Evolutionary conservation across 352 stramenopile species (phyloP), one percentile per base, ranked within the genome.

Genomic region (Phytophthora pisi): DNA sequence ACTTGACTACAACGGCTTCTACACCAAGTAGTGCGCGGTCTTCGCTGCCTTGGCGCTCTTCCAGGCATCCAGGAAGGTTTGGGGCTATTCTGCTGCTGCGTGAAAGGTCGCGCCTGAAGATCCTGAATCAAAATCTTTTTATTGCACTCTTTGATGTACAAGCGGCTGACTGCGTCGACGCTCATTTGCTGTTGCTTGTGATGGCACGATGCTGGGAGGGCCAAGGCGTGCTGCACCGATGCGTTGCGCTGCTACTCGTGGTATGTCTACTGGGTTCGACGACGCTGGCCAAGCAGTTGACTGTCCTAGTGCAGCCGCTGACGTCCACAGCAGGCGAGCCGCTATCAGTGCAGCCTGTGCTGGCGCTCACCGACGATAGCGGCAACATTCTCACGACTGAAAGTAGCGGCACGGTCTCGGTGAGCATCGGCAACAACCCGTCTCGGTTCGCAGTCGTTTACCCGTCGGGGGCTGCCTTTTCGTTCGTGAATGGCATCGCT

Each of bases 401-500:
- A 51, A 94, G 58, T 59, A 68, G 53, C 10, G 88, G 88, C 49
- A 73, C 69, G 1, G 82, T 96, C 8, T 68, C 69, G 6, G 87
- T 83, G 1, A 69, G 66, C 9, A 83, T 94, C 52, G 79, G 78
- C n/a, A 64, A 68, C 16, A 86, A 85, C 34, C 82, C 84, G 18
- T 75, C 68, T 50, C 65, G 71, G 8, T 94, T 84, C 15, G 84
- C 73, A n/a, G 70, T 66, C 9, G 51, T 95, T 0, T 74, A 80
- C 45, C 82, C 84, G 3, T 50, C 75, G 15, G 65, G 36, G 24
- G 88, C 80, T 20, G 28, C 61, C 2, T 93, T 92, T n/a, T 28
- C 81, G 26, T 90, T 97, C 38, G 72, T 86, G 34, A 91, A 91
- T 20, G 90, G 89, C 15, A 79, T 95, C 28, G 85, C 85, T 46